Base-by-base conservation (phyloP, 2,329 filamentous ascomycete genomes). In the Dothidotthia symphoricarpi region DNA sequence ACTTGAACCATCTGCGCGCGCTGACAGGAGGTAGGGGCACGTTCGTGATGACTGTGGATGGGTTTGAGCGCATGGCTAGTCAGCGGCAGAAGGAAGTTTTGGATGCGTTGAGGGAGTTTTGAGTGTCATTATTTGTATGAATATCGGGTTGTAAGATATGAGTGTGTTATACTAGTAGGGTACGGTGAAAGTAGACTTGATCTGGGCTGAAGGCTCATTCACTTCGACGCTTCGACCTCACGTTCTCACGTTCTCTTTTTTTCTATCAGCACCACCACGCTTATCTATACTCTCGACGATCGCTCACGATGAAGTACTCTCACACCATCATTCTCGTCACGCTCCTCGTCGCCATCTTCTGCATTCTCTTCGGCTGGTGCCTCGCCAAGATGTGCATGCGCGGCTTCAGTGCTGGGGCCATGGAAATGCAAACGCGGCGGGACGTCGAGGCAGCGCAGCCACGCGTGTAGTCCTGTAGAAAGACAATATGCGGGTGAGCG, bases 1-100 rank as follows among this genome's bases (percentile, higher is more conserved):
- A 97, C 66, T 74, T 97, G 53, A 88, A 88, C 63, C 87, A 94
- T 61, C 69, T 98, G 48, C 76, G 93, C 35, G 90, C 88, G 67
- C 77, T 95, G 72, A 98, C 91, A 3, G 86, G 85, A 3, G 93
- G 93, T 0, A 76, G 93, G 38, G 84, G 83, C 0, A 86, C 83
- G 2, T 88, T 87, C 63, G 80, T 86, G 4, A 88, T 88, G 84
- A 78, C 70, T 45, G 79, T 86, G 31, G 83, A 87, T 69, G 75
- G 76, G 25, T 88, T 86, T 64, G 83, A 87, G 69, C 76, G 73
- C 57, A 80, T 88, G 73, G 76, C 73, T 27, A 69, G 69, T 27
- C 78, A 77, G 57, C 70, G 83, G 58, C 78, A 81, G 61, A 80
- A 73, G 59, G 74, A 70, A 24, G 75, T 81, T 16, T 49, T 82